Evolutionary conservation across 2,329 filamentous ascomycete genomes (phyloP).

Genomic region (Talaromyces sp.): DNA sequence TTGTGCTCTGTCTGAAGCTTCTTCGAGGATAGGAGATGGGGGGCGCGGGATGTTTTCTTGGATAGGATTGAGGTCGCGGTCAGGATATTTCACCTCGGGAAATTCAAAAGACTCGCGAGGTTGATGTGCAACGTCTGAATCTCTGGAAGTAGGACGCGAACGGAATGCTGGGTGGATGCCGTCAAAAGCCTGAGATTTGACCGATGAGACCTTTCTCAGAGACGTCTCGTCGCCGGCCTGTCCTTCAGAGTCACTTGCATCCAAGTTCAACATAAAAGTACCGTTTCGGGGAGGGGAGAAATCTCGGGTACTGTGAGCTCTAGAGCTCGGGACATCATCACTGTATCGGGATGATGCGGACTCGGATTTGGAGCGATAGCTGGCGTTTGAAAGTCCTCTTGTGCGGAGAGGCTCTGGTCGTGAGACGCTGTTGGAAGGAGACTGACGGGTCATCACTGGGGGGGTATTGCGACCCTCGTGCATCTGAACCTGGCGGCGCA

Average conservation of each 20-base stretch:
- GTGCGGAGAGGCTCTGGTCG: slow-evolving; percentile 18
- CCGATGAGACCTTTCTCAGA: slow-evolving; percentile 17
- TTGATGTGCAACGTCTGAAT: slow-evolving; percentile 16
- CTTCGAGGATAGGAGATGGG: slow-evolving; percentile 11
- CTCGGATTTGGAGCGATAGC: slow-evolving; percentile 30
- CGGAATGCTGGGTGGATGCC: slow-evolving; percentile 33
- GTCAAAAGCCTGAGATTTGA: slow-evolving; percentile 22
- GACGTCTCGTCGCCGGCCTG: slow-evolving; percentile 27
- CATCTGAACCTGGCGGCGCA: slow-evolving; percentile 74
- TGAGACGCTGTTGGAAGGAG: slow-evolving; percentile 20
- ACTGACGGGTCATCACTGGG: slow-evolving; percentile 18
- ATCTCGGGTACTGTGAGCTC: slow-evolving; percentile 21
- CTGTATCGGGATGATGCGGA: slow-evolving; percentile 34
- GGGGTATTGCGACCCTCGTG: slow-evolving; percentile 64
- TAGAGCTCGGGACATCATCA: slow-evolving; percentile 18
- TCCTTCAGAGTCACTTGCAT: slow-evolving; percentile 32
- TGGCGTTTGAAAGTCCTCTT: slow-evolving; percentile 31
- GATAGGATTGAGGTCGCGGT: slow-evolving; percentile 36
- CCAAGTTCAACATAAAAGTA: slow-evolving; percentile 31
- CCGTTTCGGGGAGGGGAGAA: slow-evolving; percentile 23
- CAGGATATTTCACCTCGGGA: slow-evolving; percentile 32
- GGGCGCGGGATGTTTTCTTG: slow-evolving; percentile 24
- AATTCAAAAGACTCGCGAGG: slow-evolving; percentile 24
- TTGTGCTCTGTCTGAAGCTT: slow-evolving; percentile 22
- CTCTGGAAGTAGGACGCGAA: slow-evolving; percentile 26